Conservation (phyloP, 345 rosid species). For the Mangifera indica region DNA sequence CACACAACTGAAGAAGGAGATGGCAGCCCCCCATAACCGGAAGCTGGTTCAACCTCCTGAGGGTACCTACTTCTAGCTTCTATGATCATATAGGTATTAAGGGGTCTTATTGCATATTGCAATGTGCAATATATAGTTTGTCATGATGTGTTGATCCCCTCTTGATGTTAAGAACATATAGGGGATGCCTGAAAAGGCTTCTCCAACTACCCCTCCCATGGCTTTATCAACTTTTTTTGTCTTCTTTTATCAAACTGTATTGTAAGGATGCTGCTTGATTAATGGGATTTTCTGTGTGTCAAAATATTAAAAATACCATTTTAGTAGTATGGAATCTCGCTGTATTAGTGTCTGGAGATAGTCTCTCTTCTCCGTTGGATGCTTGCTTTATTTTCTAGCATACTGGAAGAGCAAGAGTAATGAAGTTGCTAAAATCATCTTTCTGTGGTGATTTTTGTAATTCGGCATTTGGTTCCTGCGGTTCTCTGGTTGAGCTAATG, state of each 20-base stretch:
- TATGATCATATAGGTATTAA: slow-evolving; percentile 22
- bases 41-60: slow-evolving; percentile 86
- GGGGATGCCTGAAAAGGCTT: slow-evolving; percentile 40
- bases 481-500: neutral
- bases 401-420: neutral
- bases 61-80: slow-evolving; percentile 74
- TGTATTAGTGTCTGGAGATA: neutral
- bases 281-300: slow-evolving; percentile 30
- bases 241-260: slow-evolving; percentile 33
- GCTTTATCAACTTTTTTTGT: slow-evolving; percentile 33
- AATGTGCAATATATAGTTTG: slow-evolving; percentile 48
- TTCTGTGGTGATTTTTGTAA: neutral
- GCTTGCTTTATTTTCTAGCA: neutral
- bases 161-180: slow-evolving; percentile 38
- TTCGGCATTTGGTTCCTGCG: neutral
- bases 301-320: slow-evolving; percentile 9
- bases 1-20: slow-evolving; percentile 73
- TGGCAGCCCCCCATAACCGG: slow-evolving; percentile 69
- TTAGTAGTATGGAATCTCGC: neutral
- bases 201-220: slow-evolving; percentile 33
- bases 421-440: neutral
- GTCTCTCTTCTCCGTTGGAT: neutral
- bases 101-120: slow-evolving; percentile 32
- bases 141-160: slow-evolving; percentile 41
- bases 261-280: slow-evolving; percentile 30